These are phyloP conservation scores for Talaromyces liani DNA, from an alignment of 495 filamentous ascomycete genomes.

Conservation along the genomic window DNA sequence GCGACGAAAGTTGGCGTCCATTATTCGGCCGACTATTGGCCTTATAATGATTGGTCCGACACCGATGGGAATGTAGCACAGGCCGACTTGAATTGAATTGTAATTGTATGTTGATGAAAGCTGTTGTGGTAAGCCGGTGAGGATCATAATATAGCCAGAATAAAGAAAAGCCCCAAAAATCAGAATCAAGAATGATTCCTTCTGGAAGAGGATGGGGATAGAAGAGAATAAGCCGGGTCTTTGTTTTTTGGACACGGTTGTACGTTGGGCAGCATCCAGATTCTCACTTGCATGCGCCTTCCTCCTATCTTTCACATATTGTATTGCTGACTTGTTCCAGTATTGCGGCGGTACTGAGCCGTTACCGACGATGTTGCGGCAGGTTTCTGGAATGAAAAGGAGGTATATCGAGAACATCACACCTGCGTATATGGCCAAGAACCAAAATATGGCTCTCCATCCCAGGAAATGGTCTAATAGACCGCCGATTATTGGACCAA, in stretches of 20 bases:
- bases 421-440: conserved; percentile 53
- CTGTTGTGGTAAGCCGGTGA: conserved; percentile 28
- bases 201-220: background rate
- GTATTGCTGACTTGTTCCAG: conserved; percentile 26
- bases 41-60: conserved; percentile 29
- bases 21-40: conserved; percentile 25
- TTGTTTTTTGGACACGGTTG: background rate
- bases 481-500: conserved; percentile 60
- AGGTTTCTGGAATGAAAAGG: conserved; percentile 38
- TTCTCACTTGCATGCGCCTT: conserved; percentile 11
- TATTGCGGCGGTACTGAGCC: conserved; percentile 29
- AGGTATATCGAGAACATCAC: conserved; percentile 26
- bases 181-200: conserved; percentile 1
- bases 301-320: conserved; percentile 12
- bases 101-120: background rate
- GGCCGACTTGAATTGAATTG: conserved; percentile 33
- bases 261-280: background rate
- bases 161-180: conserved; percentile 15
- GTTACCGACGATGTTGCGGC: conserved; percentile 39
- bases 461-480: conserved; percentile 57
- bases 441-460: conserved; percentile 72
- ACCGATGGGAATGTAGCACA: conserved; percentile 41
- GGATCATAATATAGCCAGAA: conserved; percentile 10
- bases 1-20: conserved; percentile 38
- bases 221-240: background rate